Evolutionary conservation across 306 rosid genomes (phyloP), one percentile per base, ranked within the genome.

Genomic region (Spatholobus suberectus): DNA sequence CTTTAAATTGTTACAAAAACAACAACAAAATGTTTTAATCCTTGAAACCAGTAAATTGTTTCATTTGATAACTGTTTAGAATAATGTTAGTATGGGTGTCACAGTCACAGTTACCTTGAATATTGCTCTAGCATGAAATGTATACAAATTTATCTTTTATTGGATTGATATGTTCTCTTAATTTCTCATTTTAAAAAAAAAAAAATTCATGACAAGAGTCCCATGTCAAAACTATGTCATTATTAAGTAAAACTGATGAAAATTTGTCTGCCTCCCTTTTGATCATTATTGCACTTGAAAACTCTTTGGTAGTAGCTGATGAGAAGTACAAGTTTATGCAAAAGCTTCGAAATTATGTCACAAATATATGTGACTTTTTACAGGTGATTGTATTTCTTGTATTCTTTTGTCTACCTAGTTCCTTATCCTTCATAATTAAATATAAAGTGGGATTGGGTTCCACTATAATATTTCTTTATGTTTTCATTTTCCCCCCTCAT

Each of bases 321-420:
- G 94, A 92, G 81, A 96, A 96, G 90, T 96, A 90, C 81, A 87
- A 67, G 29, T 96, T 87, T 87, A 90, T 92, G 98, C 99, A 96
- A 87, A 86, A 87, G 89, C 98, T 93, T 83, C 92, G 93, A 5
- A 84, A 85, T 69, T 96, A 89, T 89, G 90, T 96, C 54, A 83
- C 97, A 69, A 82, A 86, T 63, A 83, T 93, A 57, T 96, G 99
- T 47, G 94, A 92, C 87, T 92, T 96, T 87, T 88, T 96, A 85
- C 92, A 96, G 99, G 99, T 96, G 61, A 80, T 62, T 29, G 29
- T 68, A 67, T 72, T 61, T 59, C 15, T 83, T 83, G 76, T 57
- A 23, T 78, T 61, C 34, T 77, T 43, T 17, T 55, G 5, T 57
- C 73, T 65, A 61, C 69, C 34, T 66, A 73, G 35, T 80, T 84